These are phyloP conservation scores for Kurtzmaniella cleridarum DNA, from an alignment of 805 yeast species.

Conservation along the genomic window DNA sequence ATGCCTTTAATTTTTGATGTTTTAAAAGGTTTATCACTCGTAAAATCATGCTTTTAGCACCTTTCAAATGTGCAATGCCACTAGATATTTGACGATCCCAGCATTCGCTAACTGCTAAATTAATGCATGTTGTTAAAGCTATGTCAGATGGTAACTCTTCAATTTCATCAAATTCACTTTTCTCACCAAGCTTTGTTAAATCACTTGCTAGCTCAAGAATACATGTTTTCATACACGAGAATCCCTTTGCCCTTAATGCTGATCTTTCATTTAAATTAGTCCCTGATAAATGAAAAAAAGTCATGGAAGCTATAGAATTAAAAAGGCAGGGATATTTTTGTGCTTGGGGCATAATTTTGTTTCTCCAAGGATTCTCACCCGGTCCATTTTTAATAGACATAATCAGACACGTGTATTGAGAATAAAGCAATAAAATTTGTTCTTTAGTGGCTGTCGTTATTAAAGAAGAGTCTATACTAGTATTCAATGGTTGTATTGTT, in stretches of 20 bases:
- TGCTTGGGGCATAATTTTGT: constrained; percentile 51
- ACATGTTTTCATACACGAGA: constrained; percentile 54
- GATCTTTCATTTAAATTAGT: constrained; percentile 38
- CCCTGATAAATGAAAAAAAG: constrained; percentile 51
- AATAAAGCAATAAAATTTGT: constrained; percentile 30
- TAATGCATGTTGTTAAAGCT: constrained; percentile 60
- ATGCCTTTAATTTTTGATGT: constrained; percentile 12
- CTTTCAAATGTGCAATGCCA: constrained; percentile 64
- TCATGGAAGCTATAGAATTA: constrained; percentile 63
- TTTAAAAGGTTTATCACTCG: constrained; percentile 32
- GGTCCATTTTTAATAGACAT: constrained; percentile 64
- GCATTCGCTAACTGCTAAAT: constrained; percentile 59
- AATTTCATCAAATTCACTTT: constrained; percentile 9
- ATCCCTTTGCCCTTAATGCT: constrained; percentile 43
- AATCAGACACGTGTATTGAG: constrained; percentile 36
- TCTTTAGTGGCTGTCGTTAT: constrained; percentile 27
- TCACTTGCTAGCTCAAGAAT: constrained; percentile 57
- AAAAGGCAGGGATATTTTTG: constrained; percentile 49
- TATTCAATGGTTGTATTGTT: background rate
- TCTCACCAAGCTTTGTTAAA: constrained; percentile 23
- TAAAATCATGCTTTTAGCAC: constrained; percentile 58
- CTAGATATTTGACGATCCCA: constrained; percentile 67
- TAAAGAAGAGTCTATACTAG: constrained; percentile 9
- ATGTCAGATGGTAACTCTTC: constrained; percentile 51
- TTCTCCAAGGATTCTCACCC: constrained; percentile 65